Conservation (phyloP, 2,329 filamentous ascomycete genomes). For the Colletotrichum chlorophyti region DNA sequence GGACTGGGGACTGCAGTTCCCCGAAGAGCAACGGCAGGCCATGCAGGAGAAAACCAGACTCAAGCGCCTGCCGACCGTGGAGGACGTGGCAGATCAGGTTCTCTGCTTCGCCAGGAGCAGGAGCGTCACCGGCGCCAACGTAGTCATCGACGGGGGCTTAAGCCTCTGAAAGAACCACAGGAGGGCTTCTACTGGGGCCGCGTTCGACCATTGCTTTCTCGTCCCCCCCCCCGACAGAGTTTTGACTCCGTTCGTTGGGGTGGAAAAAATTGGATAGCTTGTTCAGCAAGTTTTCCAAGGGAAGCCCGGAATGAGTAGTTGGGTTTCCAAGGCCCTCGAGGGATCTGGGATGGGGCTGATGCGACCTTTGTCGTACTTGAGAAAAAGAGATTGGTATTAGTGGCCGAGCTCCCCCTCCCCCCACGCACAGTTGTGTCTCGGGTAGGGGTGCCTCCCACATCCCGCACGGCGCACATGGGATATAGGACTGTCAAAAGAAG, state of each 20-base stretch:
- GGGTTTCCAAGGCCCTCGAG: background rate
- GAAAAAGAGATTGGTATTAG: too few relatives aligned
- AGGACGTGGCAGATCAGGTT: conserved; percentile 62
- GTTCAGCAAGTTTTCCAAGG: background rate
- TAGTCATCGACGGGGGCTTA: conserved; percentile 50
- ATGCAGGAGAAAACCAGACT: conserved; percentile 64
- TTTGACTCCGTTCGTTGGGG: too few relatives aligned
- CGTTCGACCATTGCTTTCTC: too few relatives aligned
- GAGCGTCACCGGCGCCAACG: conserved; percentile 59
- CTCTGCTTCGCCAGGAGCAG: conserved; percentile 54
- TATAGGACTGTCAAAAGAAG: too few relatives aligned
- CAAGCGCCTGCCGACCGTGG: conserved; percentile 60
- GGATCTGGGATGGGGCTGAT: conserved; percentile 1
- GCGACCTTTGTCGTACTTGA: background rate
- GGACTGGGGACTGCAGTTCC: conserved; percentile 47
- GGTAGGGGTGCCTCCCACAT: conserved; percentile 20
- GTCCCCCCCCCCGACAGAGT: too few relatives aligned
- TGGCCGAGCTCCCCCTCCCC: background rate
- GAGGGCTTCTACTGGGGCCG: too few relatives aligned
- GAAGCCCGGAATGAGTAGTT: background rate
- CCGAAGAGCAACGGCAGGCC: conserved; percentile 60
- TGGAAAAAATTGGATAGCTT: too few relatives aligned
- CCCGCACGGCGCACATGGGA: background rate
- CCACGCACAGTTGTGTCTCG: conserved; percentile 5
- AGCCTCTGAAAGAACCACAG: conserved; percentile 4